Percentiles rank a stretch among this genome's conserved stretches.
phyloP scores from a whole-genome alignment of 768 basidiomycete genomes.

The Tylopilus felleus region DNA sequence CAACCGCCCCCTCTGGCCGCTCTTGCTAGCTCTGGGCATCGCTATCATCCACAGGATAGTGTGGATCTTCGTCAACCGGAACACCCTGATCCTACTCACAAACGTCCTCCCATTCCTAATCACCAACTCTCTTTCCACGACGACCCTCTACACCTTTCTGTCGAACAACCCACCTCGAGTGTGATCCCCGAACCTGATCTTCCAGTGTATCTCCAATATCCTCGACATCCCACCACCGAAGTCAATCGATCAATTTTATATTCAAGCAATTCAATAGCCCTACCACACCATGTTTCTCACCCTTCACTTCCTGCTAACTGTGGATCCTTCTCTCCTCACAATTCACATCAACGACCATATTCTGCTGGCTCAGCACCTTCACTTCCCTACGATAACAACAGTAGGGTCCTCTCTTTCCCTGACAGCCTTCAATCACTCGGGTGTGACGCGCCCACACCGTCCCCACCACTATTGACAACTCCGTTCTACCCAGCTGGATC shows the following conservation, averaged over 20 bases:
- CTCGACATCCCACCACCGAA: constrained; percentile 4
- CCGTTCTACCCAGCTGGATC: constrained; percentile 29
- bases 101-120: constrained; percentile 23
- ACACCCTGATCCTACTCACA: constrained; percentile 20
- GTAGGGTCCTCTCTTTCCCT: constrained; percentile 12
- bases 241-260: constrained; percentile 16
- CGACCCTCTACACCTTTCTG: constrained; percentile 8
- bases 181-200: constrained; percentile 9
- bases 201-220: constrained; percentile 17
- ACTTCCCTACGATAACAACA: constrained; percentile 11
- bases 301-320: constrained; percentile 10
- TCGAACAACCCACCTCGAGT: constrained; percentile 6
- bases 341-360: constrained; percentile 16
- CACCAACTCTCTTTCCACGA: constrained; percentile 12
- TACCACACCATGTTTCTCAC: constrained; percentile 12
- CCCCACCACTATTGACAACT: constrained; percentile 28
- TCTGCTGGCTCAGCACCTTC: constrained; percentile 20
- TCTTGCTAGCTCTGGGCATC: constrained; percentile 29
- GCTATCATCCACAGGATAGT: constrained; percentile 28
- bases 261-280: constrained; percentile 13
- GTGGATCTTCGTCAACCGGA: constrained; percentile 15
- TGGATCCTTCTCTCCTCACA: constrained; percentile 9
- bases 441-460: constrained; percentile 10
- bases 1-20: constrained; percentile 38
- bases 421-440: constrained; percentile 5